These are phyloP conservation scores for Coemansia sp. DNA, from an alignment of 192 early-diverging fungal species.

Conservation along the genomic window DNA sequence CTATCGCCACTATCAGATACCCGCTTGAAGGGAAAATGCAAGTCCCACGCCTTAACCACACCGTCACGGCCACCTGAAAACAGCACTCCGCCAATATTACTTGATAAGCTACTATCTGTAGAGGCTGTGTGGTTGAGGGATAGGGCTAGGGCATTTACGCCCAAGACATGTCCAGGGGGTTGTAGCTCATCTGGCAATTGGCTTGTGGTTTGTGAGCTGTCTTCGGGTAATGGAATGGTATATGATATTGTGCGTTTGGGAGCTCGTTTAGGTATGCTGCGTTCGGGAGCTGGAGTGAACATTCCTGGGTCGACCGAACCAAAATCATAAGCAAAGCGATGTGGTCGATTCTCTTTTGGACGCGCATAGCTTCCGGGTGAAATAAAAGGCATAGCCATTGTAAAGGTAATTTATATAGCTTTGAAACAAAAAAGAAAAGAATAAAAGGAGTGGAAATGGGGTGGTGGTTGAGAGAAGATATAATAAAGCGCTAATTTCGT, in stretches of 20 bases:
- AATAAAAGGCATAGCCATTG: constrained; percentile 38
- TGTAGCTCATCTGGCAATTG: constrained; percentile 29
- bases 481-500: too few species aligned
- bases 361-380: constrained; percentile 27
- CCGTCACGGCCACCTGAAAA: constrained; percentile 90
- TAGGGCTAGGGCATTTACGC: constrained; percentile 83
- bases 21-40: constrained; percentile 36
- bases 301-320: constrained; percentile 51
- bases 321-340: constrained; percentile 52
- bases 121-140: constrained; percentile 2
- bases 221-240: constrained; percentile 37
- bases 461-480: too few species aligned
- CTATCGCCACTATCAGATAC: background rate
- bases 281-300: constrained; percentile 44
- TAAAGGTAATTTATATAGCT: background rate
- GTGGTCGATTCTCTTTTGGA: constrained; percentile 43
- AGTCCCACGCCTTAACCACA: constrained; percentile 81
- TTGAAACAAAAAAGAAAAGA: background rate
- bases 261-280: constrained; percentile 32
- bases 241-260: constrained; percentile 44
- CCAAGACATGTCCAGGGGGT: constrained; percentile 75
- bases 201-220: background rate
- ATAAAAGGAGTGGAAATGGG: background rate
- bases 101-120: background rate
- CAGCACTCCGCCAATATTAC: constrained; percentile 60